Percentiles rank a stretch among this genome's conserved stretches.
phyloP scores from a whole-genome alignment of 208 protist genomes.

The Trypanosomatidae sp. region DNA sequence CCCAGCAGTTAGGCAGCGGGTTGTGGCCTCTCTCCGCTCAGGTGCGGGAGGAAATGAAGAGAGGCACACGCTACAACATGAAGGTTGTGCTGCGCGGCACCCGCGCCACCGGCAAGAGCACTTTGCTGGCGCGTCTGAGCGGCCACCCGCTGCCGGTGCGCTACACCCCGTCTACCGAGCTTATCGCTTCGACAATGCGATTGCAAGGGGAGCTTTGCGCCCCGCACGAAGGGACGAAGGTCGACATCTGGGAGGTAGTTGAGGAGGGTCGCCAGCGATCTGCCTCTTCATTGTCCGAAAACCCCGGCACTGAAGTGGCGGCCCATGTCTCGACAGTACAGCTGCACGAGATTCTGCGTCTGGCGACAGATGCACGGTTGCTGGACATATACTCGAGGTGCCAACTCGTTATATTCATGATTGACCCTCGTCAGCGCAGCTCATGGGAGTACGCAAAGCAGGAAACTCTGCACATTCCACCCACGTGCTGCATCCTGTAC shows the following conservation, averaged over 20 bases:
- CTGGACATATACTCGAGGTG: slow-evolving; percentile 68
- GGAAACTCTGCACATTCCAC: slow-evolving; percentile 56
- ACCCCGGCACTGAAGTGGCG: not conserved
- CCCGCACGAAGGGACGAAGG: slow-evolving; percentile 58
- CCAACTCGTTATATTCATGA: slow-evolving; percentile 67
- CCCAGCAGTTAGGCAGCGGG: slow-evolving; percentile 27
- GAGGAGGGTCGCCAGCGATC: slow-evolving; percentile 42
- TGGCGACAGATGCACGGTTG: slow-evolving; percentile 42
- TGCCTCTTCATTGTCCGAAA: slow-evolving; percentile 9
- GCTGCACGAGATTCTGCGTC: slow-evolving; percentile 28
- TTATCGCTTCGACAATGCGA: slow-evolving; percentile 64
- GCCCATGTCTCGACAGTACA: slow-evolving; percentile 17
- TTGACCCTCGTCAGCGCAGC: slow-evolving; percentile 53
- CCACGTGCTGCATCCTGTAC: slow-evolving; percentile 57
- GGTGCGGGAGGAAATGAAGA: slow-evolving; percentile 61
- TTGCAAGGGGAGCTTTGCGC: slow-evolving; percentile 35
- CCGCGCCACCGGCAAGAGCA: slow-evolving; percentile 66
- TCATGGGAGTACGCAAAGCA: slow-evolving; percentile 67
- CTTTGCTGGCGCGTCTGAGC: slow-evolving; percentile 61
- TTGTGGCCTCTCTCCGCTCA: slow-evolving; percentile 62
- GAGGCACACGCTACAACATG: slow-evolving; percentile 79
- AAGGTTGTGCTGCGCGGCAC: slow-evolving; percentile 77
- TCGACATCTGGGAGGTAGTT: slow-evolving; percentile 82
- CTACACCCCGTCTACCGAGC: slow-evolving; percentile 62
- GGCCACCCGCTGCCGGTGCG: slow-evolving; percentile 32